phyloP scores from a whole-genome alignment of 805 yeast species.

The Saccharomycopsis javanensis region DNA sequence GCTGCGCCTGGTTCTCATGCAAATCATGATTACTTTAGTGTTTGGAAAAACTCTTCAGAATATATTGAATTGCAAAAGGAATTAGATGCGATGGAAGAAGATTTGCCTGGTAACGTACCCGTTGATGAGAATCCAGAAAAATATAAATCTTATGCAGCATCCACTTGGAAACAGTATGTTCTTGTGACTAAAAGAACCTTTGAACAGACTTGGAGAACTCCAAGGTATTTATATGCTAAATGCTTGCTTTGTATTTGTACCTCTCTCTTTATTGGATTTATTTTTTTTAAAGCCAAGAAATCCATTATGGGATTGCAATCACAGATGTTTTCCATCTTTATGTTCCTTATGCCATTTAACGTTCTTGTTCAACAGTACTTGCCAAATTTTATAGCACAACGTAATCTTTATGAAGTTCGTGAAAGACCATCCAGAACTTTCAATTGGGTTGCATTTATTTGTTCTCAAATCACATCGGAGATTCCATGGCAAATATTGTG shows the following conservation, averaged over 20 bases:
- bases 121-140: constrained; percentile 24
- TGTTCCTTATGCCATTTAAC: constrained; percentile 42
- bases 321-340: constrained; percentile 52
- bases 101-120: constrained; percentile 29
- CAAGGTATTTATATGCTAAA: constrained; percentile 49
- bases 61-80: constrained; percentile 42
- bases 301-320: constrained; percentile 57
- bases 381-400: constrained; percentile 48
- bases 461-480: constrained; percentile 46
- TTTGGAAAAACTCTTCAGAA: constrained; percentile 48
- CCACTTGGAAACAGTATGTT: constrained; percentile 31
- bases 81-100: constrained; percentile 43
- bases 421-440: constrained; percentile 67
- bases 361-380: constrained; percentile 54
- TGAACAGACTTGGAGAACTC: constrained; percentile 59
- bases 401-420: constrained; percentile 61
- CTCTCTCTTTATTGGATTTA: constrained; percentile 56
- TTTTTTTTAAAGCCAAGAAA: constrained; percentile 53
- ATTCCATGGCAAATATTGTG: constrained; percentile 51
- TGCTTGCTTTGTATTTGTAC: constrained; percentile 41
- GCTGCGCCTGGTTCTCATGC: constrained; percentile 68
- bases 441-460: constrained; percentile 52
- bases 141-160: constrained; percentile 35
- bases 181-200: constrained; percentile 42
- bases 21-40: constrained; percentile 49